Conservation (phyloP, 2,329 filamentous ascomycete species). For the Ophiostoma tasmaniense region DNA sequence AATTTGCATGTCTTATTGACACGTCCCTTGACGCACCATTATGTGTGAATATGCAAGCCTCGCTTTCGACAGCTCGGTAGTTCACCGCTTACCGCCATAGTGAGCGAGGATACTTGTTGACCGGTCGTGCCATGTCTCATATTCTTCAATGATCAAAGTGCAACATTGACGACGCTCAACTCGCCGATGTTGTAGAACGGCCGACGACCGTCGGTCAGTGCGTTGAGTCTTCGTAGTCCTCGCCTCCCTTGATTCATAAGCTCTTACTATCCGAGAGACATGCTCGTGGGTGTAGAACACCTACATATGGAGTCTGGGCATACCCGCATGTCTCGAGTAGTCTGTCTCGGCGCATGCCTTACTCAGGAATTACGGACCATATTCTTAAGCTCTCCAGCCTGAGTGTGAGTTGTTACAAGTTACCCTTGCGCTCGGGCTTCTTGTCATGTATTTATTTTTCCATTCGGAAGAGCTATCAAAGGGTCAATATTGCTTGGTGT, state of each 20-base stretch:
- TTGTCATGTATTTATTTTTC: not conserved
- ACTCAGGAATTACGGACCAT: not conserved
- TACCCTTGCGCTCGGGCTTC: not conserved
- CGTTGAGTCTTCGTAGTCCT: not conserved
- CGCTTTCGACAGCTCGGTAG: not conserved
- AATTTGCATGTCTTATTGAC: not conserved
- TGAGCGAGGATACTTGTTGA: not conserved
- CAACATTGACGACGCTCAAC: not conserved
- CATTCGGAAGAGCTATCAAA: not conserved
- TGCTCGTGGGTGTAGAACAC: not conserved
- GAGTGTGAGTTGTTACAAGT: not conserved
- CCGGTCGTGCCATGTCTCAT: not conserved
- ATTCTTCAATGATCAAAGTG: not conserved
- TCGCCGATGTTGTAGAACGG: not conserved
- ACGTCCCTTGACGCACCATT: not conserved
- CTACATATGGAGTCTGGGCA: not conserved
- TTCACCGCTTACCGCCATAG: not conserved
- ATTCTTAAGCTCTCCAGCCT: not conserved
- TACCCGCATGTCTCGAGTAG: not conserved
- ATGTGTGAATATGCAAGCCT: not conserved
- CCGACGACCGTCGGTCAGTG: not conserved
- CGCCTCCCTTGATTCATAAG: not conserved
- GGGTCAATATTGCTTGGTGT: not conserved
- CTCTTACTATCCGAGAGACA: not conserved
- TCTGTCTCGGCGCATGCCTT: not conserved